Conservation (phyloP, 768 basidiomycete species). For the Chiua virens region DNA sequence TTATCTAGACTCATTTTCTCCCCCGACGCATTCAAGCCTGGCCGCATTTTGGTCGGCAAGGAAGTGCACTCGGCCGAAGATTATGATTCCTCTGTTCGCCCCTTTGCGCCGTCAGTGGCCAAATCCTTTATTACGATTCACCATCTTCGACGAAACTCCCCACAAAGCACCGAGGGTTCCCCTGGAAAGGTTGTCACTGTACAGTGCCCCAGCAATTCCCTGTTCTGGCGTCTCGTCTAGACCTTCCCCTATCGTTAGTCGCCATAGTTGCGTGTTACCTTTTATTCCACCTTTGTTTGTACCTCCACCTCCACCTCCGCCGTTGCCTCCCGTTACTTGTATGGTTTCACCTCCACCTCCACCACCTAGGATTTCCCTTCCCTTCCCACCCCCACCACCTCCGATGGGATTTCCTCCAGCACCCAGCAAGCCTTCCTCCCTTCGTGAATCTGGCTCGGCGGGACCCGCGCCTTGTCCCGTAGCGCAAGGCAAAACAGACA, state of each 20-base stretch:
- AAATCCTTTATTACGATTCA: conserved; percentile 62
- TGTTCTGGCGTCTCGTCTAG: background rate
- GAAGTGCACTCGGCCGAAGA: conserved; percentile 61
- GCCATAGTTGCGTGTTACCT: background rate
- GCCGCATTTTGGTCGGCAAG: conserved; percentile 60
- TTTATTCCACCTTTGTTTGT: background rate
- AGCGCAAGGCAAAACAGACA: conserved; percentile 47
- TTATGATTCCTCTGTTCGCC: conserved; percentile 49
- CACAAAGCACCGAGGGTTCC: conserved; percentile 33
- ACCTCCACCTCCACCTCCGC: conserved; percentile 27
- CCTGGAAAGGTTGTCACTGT: conserved; percentile 5
- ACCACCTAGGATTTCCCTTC: conserved; percentile 3
- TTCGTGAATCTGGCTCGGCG: background rate
- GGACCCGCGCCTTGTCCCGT: conserved; percentile 35
- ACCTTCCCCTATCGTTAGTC: background rate
- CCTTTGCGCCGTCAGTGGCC: conserved; percentile 56
- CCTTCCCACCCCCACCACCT: background rate
- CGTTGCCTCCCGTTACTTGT: conserved; percentile 8
- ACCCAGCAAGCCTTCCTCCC: background rate
- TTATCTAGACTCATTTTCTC: conserved; percentile 71
- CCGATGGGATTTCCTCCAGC: conserved; percentile 2
- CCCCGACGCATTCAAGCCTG: conserved; percentile 50
- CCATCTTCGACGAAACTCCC: conserved; percentile 52
- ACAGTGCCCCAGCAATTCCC: background rate
- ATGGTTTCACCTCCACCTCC: conserved; percentile 16